Conservation (phyloP, 495 filamentous ascomycete genomes). For the Podospora bellae-mahoneyi region DNA sequence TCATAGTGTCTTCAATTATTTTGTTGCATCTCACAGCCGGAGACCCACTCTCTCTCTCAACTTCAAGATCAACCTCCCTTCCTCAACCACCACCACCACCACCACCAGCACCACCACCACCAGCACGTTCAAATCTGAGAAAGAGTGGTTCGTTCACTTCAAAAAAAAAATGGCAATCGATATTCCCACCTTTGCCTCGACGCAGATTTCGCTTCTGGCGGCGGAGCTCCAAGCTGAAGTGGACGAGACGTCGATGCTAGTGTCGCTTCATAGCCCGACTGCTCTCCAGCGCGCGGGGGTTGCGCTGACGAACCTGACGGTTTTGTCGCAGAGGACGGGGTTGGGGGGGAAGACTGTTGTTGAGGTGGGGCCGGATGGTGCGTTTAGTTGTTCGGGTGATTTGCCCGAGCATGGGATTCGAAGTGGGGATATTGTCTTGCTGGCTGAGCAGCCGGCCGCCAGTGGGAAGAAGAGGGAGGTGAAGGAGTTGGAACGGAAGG, state of each 20-base stretch:
- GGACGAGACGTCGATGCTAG: slow-evolving; percentile 64
- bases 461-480: slow-evolving; percentile 71
- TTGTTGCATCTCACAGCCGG: too few species aligned
- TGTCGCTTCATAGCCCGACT: slow-evolving; percentile 65
- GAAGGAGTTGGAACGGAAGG: slow-evolving; percentile 57
- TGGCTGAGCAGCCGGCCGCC: slow-evolving; percentile 69
- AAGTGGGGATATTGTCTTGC: slow-evolving; percentile 80
- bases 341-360: slow-evolving; percentile 83
- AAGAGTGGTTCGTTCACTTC: not conserved
- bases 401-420: slow-evolving; percentile 80
- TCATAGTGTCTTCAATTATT: too few species aligned
- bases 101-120: not conserved
- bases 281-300: slow-evolving; percentile 81
- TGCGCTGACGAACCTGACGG: slow-evolving; percentile 74
- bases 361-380: slow-evolving; percentile 72
- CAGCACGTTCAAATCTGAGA: not conserved
- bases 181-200: slow-evolving; percentile 70
- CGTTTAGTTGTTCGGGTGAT: slow-evolving; percentile 48
- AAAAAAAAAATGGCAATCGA: slow-evolving; percentile 44
- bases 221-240: slow-evolving; percentile 78
- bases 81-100: too few species aligned
- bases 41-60: too few species aligned
- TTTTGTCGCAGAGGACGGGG: slow-evolving; percentile 82
- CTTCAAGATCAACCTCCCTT: too few species aligned
- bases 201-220: slow-evolving; percentile 74